Conservation (phyloP, 129 eudicot species). For the carrot (Daucus carota) region DNA sequence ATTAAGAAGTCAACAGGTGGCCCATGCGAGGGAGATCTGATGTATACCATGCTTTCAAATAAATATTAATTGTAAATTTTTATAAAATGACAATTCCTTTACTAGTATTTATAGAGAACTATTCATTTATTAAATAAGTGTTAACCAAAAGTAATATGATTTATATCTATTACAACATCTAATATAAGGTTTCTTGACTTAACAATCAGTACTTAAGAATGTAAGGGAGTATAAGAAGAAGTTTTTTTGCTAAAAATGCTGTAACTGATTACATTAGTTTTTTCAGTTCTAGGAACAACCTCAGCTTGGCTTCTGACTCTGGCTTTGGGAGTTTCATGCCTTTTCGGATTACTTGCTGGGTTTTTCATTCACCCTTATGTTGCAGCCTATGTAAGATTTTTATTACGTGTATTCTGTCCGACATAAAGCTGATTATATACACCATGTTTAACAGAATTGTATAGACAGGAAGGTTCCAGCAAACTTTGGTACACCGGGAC, state of each 20-base stretch:
- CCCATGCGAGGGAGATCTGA: background rate
- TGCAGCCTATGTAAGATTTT: constrained; percentile 52
- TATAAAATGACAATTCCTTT: background rate
- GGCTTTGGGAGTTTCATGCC: constrained; percentile 44
- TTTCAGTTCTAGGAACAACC: constrained; percentile 42
- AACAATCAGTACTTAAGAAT: background rate
- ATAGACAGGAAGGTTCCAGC: constrained; percentile 71
- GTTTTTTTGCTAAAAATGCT: background rate
- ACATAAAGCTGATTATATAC: background rate
- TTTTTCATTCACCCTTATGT: constrained; percentile 63
- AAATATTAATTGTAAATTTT: background rate
- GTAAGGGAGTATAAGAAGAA: background rate
- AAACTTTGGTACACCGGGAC: constrained; percentile 43
- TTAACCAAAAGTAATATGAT: background rate
- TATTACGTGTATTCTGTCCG: background rate
- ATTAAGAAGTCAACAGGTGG: background rate
- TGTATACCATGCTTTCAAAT: background rate
- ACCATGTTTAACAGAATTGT: constrained; percentile 33
- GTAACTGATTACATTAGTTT: background rate
- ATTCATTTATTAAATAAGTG: background rate
- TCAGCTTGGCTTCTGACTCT: constrained; percentile 36
- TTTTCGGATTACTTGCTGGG: constrained; percentile 50
- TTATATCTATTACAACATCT: background rate
- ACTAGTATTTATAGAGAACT: background rate
- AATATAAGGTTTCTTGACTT: background rate